phyloP scores from a whole-genome alignment of 2,329 filamentous ascomycete species.

The Penicillium sp. region DNA sequence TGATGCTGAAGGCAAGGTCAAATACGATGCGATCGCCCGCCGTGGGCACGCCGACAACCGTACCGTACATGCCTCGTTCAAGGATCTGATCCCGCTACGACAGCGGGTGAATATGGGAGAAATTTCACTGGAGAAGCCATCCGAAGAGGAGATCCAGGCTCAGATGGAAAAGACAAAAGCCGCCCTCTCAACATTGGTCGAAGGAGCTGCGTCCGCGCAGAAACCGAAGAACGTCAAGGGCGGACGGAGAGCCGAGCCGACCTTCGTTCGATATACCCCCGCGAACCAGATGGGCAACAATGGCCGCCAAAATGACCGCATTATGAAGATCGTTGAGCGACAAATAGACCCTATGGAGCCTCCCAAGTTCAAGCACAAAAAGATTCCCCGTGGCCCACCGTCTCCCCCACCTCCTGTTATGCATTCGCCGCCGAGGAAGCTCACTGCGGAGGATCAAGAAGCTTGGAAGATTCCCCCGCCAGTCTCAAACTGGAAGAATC shows the following conservation, averaged over 20 bases:
- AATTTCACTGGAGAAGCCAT: conserved; percentile 78
- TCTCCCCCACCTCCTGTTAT: conserved; percentile 91
- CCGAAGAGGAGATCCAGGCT: conserved; percentile 74
- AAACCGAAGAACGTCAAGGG: conserved; percentile 93
- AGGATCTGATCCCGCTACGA: conserved; percentile 88
- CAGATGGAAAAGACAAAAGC: conserved; percentile 85
- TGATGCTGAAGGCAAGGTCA: conserved; percentile 85
- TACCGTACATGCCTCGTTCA: conserved; percentile 92
- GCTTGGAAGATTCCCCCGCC: conserved; percentile 90
- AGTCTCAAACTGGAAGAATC: conserved; percentile 98
- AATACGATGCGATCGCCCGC: conserved; percentile 91
- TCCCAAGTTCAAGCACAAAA: conserved; percentile 98
- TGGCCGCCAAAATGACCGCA: conserved; percentile 82
- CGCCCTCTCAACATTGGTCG: conserved; percentile 76
- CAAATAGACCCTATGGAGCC: conserved; percentile 95
- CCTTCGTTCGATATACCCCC: conserved; percentile 92
- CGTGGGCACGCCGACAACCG: conserved; percentile 80
- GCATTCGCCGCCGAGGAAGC: conserved; percentile 88
- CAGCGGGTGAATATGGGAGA: conserved; percentile 92
- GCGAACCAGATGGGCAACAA: conserved; percentile 93
- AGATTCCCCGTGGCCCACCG: conserved; percentile 88
- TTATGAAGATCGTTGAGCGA: conserved; percentile 96
- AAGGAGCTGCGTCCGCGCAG: conserved; percentile 82
- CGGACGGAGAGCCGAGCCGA: conserved; percentile 75
- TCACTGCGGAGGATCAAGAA: conserved; percentile 95